These are phyloP conservation scores for Thermomyces lanuginosus DNA, from an alignment of 2,329 filamentous ascomycete species.

Conservation along the genomic window DNA sequence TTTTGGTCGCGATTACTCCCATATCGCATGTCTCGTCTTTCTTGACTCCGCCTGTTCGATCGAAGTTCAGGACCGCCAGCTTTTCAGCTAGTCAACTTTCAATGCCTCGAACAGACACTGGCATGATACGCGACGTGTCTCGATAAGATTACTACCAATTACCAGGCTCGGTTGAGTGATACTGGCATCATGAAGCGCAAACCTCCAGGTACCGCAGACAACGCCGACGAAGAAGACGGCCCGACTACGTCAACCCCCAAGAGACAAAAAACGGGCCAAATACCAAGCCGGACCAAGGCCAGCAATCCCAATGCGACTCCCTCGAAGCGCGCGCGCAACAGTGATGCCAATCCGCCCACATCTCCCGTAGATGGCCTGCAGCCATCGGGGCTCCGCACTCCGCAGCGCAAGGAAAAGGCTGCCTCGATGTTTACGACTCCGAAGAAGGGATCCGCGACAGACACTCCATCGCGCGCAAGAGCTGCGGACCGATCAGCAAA, in stretches of 20 bases:
- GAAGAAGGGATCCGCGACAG: slow-evolving; percentile 12
- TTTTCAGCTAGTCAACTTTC: no score
- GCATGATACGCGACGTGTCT: slow-evolving; percentile 7
- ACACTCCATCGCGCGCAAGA: slow-evolving; percentile 47
- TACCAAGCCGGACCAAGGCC: slow-evolving; percentile 1
- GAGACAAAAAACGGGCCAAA: slow-evolving; percentile 16
- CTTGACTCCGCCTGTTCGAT: no score
- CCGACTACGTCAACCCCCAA: slow-evolving; percentile 24
- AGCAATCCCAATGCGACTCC: slow-evolving; percentile 15
- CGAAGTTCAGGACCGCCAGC: no score
- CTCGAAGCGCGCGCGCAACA: slow-evolving; percentile 13
- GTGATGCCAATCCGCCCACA: slow-evolving; percentile 16
- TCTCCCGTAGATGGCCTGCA: slow-evolving; percentile 12
- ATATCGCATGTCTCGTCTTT: no score
- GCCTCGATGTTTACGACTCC: slow-evolving; percentile 27
- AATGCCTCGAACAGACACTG: no score
- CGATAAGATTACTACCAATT: no score
- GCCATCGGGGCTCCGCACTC: slow-evolving; percentile 21
- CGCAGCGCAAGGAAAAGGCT: slow-evolving; percentile 21
- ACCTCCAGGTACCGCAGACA: slow-evolving; percentile 17
- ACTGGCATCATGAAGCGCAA: slow-evolving; percentile 30
- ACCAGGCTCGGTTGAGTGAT: no score
- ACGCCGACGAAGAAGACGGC: slow-evolving; percentile 16
- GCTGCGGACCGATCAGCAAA: slow-evolving; percentile 74
- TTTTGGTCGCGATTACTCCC: neutral